Evolutionary conservation across 2,329 filamentous ascomycete genomes (phyloP), one percentile per base, ranked within the genome.

Genomic region (Rhynchosporium agropyri): DNA sequence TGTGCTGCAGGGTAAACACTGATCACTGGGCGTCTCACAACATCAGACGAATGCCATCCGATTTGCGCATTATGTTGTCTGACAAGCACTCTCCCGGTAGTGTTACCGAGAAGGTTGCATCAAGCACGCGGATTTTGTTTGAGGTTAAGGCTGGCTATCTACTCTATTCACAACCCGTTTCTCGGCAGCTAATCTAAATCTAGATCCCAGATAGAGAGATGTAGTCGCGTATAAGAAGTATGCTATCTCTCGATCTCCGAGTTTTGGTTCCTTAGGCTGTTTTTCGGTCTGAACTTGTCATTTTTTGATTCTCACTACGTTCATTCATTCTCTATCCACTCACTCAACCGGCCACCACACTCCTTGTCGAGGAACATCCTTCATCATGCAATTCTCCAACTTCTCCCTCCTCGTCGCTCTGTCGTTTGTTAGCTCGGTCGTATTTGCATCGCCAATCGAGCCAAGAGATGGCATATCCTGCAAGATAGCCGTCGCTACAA

Each of bases 301-400:
- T 29, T 10, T 3, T 20, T 20, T 26, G 4, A 26, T 26, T 15
- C 9, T 40, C n/a, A 20, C 29, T 48, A 26, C 36, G 45, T 28
- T 38, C n/a, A 29, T 40, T 51, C 57, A 46, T 20, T 50, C 46
- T 51, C 29, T 45, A 59, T n/a, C 36, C 29, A 20, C 20, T 36
- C 20, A 20, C 20, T 20, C 20, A 20, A 20, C 20, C 20, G 5
- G 6, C 9, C 10, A 20, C 36, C 26, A 54, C 57, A 59, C 46
- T 59, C 57, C 20, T 50, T 59, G 0, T 59, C 5, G 15, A 29
- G n/a, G 13, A 57, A 12, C 33, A 51, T 28, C 36, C 29, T 28
- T 33, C 57, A 59, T 29, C 12, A 59, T 59, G 57, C 57, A 59
- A 20, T 59, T 59, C 46, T 57, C 40, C 26, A 29, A 26, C 42